Conservation (phyloP, 306 rosid species). For the Rosa lucieae region DNA sequence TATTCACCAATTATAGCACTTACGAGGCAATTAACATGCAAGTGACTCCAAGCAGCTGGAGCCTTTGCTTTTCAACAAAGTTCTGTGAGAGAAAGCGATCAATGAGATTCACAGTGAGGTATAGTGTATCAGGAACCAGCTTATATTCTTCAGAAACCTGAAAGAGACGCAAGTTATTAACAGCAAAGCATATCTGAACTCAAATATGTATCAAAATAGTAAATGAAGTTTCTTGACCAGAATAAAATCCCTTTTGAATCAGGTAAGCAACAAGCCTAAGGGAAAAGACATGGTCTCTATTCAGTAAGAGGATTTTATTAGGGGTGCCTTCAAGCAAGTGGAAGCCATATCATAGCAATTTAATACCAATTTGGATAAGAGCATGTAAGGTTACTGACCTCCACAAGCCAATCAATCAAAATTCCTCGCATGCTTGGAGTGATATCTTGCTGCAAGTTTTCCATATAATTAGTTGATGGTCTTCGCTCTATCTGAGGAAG, state of each 20-base stretch:
- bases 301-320: not conserved
- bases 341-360: not conserved
- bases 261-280: not conserved
- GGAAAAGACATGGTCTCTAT: not conserved
- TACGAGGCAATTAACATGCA: constrained; percentile 95
- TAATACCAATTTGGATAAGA: not conserved
- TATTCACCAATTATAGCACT: constrained; percentile 37
- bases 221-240: not conserved
- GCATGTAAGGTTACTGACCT: constrained; percentile 48
- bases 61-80: constrained; percentile 57
- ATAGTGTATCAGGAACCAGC: constrained; percentile 88
- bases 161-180: constrained; percentile 26
- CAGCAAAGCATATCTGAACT: constrained; percentile 16
- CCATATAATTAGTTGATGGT: constrained; percentile 61
- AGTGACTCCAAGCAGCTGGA: constrained; percentile 84
- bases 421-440: constrained; percentile 77
- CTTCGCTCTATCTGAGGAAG: constrained; percentile 63
- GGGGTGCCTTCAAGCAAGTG: not conserved
- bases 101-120: constrained; percentile 79
- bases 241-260: not conserved
- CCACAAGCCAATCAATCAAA: constrained; percentile 91
- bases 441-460: constrained; percentile 66
- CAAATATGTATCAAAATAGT: constrained; percentile 1
- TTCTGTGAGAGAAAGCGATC: constrained; percentile 80
- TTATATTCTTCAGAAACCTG: constrained; percentile 93